Conservation (phyloP, 306 rosid genomes). For the Clitoria ternatea region DNA sequence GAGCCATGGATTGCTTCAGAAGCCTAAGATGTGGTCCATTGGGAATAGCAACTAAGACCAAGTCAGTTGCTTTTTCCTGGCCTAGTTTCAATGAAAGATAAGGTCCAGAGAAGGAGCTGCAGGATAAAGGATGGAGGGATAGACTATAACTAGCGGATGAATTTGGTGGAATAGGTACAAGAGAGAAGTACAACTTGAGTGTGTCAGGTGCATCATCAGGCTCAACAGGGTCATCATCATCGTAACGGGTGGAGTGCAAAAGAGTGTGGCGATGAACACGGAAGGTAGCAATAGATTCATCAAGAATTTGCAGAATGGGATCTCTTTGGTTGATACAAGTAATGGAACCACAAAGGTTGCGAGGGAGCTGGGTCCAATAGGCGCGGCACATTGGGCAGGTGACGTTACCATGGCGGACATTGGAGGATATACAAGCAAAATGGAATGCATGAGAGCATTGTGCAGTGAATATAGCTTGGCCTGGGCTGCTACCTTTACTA, state of each 20-base stretch:
- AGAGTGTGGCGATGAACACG: conserved; percentile 82
- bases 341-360: conserved; percentile 45
- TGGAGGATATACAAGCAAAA: conserved; percentile 88
- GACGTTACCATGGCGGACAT: conserved; percentile 90
- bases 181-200: conserved; percentile 62
- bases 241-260: conserved; percentile 71
- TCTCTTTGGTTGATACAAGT: conserved; percentile 54
- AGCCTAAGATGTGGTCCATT: conserved; percentile 88
- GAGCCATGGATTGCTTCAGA: conserved; percentile 84
- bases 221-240: conserved; percentile 88
- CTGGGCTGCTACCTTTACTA: conserved; percentile 72
- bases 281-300: conserved; percentile 86
- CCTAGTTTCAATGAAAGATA: conserved; percentile 57
- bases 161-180: conserved; percentile 44
- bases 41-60: conserved; percentile 84
- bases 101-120: conserved; percentile 58
- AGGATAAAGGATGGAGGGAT: conserved; percentile 39
- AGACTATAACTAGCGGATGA: conserved; percentile 45
- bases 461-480: conserved; percentile 95
- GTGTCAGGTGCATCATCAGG: conserved; percentile 42
- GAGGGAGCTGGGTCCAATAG: conserved; percentile 94
- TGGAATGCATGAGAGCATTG: conserved; percentile 97
- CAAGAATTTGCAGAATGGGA: conserved; percentile 81
- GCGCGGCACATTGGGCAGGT: conserved; percentile 97
- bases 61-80: conserved; percentile 59